Evolutionary conservation across 257 asterid genomes (phyloP), one percentile per base, ranked within the genome.

Genomic region (Solanum boliviense): DNA sequence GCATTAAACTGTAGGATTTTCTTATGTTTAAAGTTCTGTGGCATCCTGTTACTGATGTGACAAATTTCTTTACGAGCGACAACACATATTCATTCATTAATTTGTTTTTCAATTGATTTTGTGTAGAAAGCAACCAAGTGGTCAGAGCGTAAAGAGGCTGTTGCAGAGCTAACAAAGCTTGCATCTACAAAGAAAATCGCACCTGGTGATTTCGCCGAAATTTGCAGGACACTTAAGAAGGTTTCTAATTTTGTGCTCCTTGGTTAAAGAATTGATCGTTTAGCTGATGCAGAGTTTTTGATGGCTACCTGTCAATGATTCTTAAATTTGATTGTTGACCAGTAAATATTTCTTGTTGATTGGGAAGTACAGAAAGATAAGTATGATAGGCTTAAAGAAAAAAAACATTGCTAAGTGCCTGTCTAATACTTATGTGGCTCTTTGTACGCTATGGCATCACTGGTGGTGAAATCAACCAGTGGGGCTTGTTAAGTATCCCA

Each of bases 111-210:
- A 90, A 84, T 88, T 88, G 87, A 38, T 52, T 52, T 56, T 73
- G 46, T 73, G 71, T 92, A 97, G 99, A 97, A 97, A 97, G 99
- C 99, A 92, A 23, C 98, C 65, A 97, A 97, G 91, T 97, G 99
- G 99, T 96, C 98, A 15, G 99, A 96, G 91, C 94, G 99, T 76
- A 97, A 96, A 91, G 99, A 96, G 71, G 99, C 99, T 84, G 98
- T 97, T 90, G 96, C 96, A 76, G 98, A 95, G 92, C 89, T 97
- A 89, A 97, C 98, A 84, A 97, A 97, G 92, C 98, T 97, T 92
- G 98, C 99, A 74, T 96, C 99, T 68, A 95, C 98, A 27, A 97
- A 92, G 90, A 93, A 94, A 92, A 95, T 97, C 89, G 98, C 99
- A 90, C 97, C 99, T 72, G 99, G 99, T 88, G 99, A 97, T 92